phyloP scores from a whole-genome alignment of 2,329 filamentous ascomycete genomes.

The Aspergillus tanneri region DNA sequence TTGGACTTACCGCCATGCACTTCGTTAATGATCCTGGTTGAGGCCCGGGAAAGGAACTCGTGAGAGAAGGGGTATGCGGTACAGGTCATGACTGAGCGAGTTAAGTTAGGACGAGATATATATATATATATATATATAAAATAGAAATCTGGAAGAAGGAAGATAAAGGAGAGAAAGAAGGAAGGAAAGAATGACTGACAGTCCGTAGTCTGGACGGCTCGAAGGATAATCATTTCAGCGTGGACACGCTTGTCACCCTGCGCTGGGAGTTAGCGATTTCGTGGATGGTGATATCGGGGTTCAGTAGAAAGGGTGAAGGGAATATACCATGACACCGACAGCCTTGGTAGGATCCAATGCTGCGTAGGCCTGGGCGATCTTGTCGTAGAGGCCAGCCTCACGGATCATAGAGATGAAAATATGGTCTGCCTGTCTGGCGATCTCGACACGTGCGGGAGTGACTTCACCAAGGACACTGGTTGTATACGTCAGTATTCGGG shows the following conservation, averaged over 20 bases:
- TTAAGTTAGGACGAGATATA: neutral
- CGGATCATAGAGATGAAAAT: slow-evolving; percentile 50
- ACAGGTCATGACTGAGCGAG: slow-evolving; percentile 63
- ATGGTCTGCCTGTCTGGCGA: slow-evolving; percentile 55
- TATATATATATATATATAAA: too few species aligned
- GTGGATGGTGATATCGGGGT: slow-evolving; percentile 45
- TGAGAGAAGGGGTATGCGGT: slow-evolving; percentile 67
- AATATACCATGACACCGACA: slow-evolving; percentile 61
- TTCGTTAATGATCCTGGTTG: slow-evolving; percentile 70
- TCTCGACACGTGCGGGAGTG: slow-evolving; percentile 73
- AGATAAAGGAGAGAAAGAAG: too few species aligned
- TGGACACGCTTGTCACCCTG: slow-evolving; percentile 67
- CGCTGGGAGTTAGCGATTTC: slow-evolving; percentile 22
- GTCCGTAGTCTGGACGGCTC: slow-evolving; percentile 63
- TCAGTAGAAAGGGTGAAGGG: slow-evolving; percentile 43
- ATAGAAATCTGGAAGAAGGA: neutral
- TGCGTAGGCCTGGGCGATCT: slow-evolving; percentile 70
- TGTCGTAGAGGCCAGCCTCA: slow-evolving; percentile 46
- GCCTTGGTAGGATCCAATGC: slow-evolving; percentile 65
- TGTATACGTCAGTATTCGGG: neutral
- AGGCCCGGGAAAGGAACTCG: slow-evolving; percentile 64
- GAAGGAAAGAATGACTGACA: too few species aligned
- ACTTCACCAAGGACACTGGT: slow-evolving; percentile 72
- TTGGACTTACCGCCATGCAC: slow-evolving; percentile 55
- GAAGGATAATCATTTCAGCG: slow-evolving; percentile 60